Percentiles rank a stretch among this genome's conserved stretches.
Conservation (phyloP, 228 moss, liverwort and hornwort species). For the Sphagnum magellanicum region DNA sequence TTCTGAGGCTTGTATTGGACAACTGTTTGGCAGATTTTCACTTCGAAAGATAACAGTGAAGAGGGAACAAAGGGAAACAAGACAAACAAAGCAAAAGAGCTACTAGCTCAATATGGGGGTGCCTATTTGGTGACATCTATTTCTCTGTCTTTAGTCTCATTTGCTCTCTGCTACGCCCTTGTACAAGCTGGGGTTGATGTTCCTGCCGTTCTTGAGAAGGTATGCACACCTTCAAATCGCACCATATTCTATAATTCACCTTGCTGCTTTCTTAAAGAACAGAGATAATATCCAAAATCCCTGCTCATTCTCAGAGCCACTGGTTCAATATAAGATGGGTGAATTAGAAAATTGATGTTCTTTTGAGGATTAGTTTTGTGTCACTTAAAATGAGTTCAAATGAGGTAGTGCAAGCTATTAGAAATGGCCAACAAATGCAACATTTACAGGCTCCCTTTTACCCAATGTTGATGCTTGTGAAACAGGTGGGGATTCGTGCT, state of each 20-base stretch:
- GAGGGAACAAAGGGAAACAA: slow-evolving; percentile 21
- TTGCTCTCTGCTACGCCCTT: slow-evolving; percentile 43
- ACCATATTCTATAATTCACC: too few relatives aligned
- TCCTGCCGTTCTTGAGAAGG: slow-evolving; percentile 44
- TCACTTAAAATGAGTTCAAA: too few relatives aligned
- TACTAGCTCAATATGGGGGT: slow-evolving; percentile 51
- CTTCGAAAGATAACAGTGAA: slow-evolving; percentile 29
- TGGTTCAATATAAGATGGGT: too few relatives aligned
- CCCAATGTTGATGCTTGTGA: not conserved
- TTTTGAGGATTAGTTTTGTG: too few relatives aligned
- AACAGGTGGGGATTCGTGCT: slow-evolving; percentile 45
- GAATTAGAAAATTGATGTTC: too few relatives aligned
- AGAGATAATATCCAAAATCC: too few relatives aligned
- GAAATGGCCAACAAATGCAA: too few relatives aligned
- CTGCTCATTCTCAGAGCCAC: too few relatives aligned
- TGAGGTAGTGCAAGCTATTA: too few relatives aligned
- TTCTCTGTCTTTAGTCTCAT: slow-evolving; percentile 48
- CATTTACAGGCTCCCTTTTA: too few relatives aligned
- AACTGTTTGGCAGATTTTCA: slow-evolving; percentile 27
- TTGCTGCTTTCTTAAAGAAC: too few relatives aligned
- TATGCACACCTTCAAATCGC: not conserved
- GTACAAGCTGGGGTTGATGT: slow-evolving; percentile 56
- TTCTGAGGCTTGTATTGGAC: not conserved
- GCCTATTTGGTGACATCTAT: slow-evolving; percentile 59
- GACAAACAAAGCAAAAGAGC: slow-evolving; percentile 44